These are phyloP conservation scores for Bondarzewia mesenterica DNA, from an alignment of 1,284 basidiomycete genomes.

Conservation along the genomic window DNA sequence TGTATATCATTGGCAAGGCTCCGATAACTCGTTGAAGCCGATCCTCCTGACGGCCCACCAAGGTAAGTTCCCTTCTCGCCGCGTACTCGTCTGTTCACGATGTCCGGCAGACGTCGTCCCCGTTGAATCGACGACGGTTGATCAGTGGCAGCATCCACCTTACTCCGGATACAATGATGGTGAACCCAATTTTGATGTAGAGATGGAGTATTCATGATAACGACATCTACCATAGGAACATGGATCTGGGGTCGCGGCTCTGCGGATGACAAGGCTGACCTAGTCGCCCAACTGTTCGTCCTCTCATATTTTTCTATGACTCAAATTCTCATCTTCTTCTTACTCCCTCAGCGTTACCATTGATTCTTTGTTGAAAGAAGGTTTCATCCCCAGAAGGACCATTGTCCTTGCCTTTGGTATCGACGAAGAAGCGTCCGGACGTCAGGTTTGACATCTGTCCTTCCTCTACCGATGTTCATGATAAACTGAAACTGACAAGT, in stretches of 20 bases:
- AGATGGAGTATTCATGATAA: conserved; percentile 2
- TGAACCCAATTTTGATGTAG: conserved; percentile 12
- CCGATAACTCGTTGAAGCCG: conserved; percentile 54
- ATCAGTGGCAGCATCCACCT: conserved; percentile 53
- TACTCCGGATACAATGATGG: conserved; percentile 63
- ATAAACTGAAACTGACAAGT: neutral
- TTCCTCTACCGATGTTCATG: conserved; percentile 2
- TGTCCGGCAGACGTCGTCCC: conserved; percentile 54
- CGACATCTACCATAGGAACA: conserved; percentile 22
- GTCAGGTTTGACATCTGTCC: conserved; percentile 18
- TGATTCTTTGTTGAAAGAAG: conserved; percentile 46
- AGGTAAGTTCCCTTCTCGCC: conserved; percentile 29
- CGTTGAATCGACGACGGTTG: conserved; percentile 45
- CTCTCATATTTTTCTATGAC: neutral
- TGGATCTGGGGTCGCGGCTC: conserved; percentile 54
- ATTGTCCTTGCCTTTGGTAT: conserved; percentile 66
- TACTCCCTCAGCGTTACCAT: conserved; percentile 27
- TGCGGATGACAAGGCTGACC: conserved; percentile 50
- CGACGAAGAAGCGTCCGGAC: conserved; percentile 67
- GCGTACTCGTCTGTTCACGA: neutral
- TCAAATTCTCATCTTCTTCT: neutral
- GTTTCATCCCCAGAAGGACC: conserved; percentile 48
- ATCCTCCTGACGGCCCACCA: conserved; percentile 65
- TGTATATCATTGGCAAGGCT: conserved; percentile 62
- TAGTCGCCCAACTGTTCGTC: conserved; percentile 39